Evolutionary conservation across 2,329 filamentous ascomycete genomes (phyloP).

Genomic region (Pseudogymnoascus sp.): DNA sequence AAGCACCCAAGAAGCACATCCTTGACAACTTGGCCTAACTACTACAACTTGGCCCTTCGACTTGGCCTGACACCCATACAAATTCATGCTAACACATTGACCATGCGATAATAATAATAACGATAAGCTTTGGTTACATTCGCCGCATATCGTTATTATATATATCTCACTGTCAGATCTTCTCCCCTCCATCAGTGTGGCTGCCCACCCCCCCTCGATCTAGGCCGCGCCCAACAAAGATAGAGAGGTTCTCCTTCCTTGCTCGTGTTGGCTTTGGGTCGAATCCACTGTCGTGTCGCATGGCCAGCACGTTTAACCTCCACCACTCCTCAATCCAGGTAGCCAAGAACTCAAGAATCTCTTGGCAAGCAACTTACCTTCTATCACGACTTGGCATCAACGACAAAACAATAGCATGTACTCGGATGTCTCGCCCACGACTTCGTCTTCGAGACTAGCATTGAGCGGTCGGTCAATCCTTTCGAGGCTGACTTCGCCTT

Average conservation of each 20-base stretch:
- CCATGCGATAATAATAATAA: constrained; percentile 4
- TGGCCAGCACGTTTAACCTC: constrained; percentile 12
- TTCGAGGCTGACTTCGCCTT: constrained; percentile 39
- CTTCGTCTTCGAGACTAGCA: constrained; percentile 18
- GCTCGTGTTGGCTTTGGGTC: background rate
- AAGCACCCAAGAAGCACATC: background rate
- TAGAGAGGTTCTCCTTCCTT: background rate
- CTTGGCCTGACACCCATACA: no score
- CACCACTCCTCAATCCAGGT: constrained; percentile 6
- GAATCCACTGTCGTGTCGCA: constrained; percentile 8
- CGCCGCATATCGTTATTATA: background rate
- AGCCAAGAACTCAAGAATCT: constrained; percentile 11
- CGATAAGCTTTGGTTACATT: constrained; percentile 8
- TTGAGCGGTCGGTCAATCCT: constrained; percentile 26
- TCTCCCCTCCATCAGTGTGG: background rate
- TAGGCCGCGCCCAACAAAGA: background rate
- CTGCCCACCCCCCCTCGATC: no score
- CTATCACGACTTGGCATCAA: constrained; percentile 24
- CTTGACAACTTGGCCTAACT: background rate
- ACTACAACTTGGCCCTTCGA: no score
- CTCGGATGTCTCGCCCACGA: constrained; percentile 25
- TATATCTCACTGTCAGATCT: background rate
- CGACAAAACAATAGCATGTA: constrained; percentile 27
- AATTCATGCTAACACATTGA: background rate
- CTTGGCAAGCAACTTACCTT: constrained; percentile 11